Base-by-base conservation (phyloP, 352 stramenopile species). In the Phytophthora kernoviae region DNA sequence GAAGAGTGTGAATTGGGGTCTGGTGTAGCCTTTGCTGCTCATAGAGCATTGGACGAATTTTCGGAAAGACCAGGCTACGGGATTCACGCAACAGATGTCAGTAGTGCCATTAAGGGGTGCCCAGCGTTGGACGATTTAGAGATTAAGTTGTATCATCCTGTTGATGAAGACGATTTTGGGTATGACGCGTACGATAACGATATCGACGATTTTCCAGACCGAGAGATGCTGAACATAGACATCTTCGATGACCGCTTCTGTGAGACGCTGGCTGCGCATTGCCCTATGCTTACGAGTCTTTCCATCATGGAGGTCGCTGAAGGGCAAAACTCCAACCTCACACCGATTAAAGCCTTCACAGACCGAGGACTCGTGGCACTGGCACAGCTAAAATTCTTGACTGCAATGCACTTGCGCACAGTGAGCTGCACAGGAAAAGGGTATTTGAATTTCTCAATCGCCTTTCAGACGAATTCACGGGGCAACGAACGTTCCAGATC, bases 201-300 rank as follows among this genome's bases (percentile, higher is more conserved):
- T 21, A 40, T 43, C 11, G 40, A 22, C 17, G 32, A 62, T 2
- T 79, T 68, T n/a, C 62, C 62, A 0, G 61, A 69, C 1, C n/a
- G 42, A 2, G 68, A 78, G 30, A 24, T 72, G 8, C 22, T 79
- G 4, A 75, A 79, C 34, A 62, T 70, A 2, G 58, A 75, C 20
- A 66, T 81, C 1, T 81, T 73, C 36, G 63, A 56, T 11, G 65
- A 81, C 34, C 58, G 58, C 6, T 81, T 79, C 30, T 81, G 73
- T 18, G 52, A 73, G 10, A 42, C 54, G 0, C 32, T 64, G 5
- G 66, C 57, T 0, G 45, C 53, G 11, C 27, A 63, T 37, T 79
- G 70, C 12, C 66, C 73, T 5, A 33, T 62, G 7, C 27, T 81
- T 2, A 60, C 65, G 11, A 59, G 36, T 2, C 45, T 81, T 24